Conservation (phyloP, 345 rosid genomes). For the Hibiscus tridactylites region DNA sequence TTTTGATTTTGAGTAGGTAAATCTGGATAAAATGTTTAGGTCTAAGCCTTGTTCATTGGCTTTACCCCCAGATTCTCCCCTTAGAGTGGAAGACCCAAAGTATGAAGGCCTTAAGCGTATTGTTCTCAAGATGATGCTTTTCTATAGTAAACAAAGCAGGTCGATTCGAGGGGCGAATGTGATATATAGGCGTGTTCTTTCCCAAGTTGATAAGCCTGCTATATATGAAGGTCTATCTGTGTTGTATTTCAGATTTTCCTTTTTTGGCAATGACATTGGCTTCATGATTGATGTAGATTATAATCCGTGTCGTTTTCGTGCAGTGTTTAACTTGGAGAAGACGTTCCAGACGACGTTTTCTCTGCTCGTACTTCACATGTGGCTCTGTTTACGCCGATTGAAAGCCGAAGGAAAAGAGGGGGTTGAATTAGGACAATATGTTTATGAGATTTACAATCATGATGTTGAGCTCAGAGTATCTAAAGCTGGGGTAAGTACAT, state of each 20-base stretch:
- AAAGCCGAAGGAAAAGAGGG: slow-evolving; percentile 92
- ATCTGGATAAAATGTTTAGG: slow-evolving; percentile 70
- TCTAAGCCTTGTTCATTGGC: slow-evolving; percentile 87
- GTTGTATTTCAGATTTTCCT: background rate
- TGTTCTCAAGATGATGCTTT: slow-evolving; percentile 56
- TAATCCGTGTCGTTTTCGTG: slow-evolving; percentile 9
- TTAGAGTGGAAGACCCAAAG: slow-evolving; percentile 67
- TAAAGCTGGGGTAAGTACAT: slow-evolving; percentile 72
- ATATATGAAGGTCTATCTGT: slow-evolving; percentile 58
- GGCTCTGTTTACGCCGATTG: slow-evolving; percentile 76
- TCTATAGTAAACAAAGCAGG: slow-evolving; percentile 86
- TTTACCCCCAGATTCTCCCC: slow-evolving; percentile 57
- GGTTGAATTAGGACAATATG: slow-evolving; percentile 78
- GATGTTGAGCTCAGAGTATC: slow-evolving; percentile 89
- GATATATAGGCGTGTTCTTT: slow-evolving; percentile 48
- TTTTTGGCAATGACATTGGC: background rate
- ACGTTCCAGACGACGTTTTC: slow-evolving; percentile 75
- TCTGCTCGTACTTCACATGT: slow-evolving; percentile 89
- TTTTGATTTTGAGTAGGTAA: slow-evolving; percentile 33
- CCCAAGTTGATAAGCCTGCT: slow-evolving; percentile 70
- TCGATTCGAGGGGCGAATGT: slow-evolving; percentile 82
- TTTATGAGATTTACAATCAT: slow-evolving; percentile 90
- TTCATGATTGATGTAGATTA: background rate
- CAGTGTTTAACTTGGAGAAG: slow-evolving; percentile 94
- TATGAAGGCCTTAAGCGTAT: slow-evolving; percentile 53